Evolutionary conservation across 305 asterid species (phyloP).

Genomic region (Solanum hybrid): DNA sequence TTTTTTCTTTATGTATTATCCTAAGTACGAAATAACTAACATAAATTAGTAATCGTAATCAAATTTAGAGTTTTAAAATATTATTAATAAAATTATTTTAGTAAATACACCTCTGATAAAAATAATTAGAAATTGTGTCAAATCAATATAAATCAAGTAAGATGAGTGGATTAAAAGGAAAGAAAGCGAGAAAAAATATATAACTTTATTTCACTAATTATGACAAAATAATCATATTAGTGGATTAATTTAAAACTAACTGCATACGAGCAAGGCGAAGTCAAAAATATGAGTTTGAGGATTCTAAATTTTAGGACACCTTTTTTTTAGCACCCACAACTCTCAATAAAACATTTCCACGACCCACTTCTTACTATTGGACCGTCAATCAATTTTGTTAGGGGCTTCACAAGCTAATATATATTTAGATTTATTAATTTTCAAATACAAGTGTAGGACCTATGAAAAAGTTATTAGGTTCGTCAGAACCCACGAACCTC

Average conservation of each 20-base stretch:
- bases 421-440: too few relatives aligned
- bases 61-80: not conserved
- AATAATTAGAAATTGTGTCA: not conserved
- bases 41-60: not conserved
- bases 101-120: not conserved
- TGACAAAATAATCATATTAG: not conserved
- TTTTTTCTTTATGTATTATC: not conserved
- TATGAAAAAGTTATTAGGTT: too few relatives aligned
- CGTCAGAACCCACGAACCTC: too few relatives aligned
- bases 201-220: not conserved
- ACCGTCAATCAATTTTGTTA: not conserved
- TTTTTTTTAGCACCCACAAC: not conserved
- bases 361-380: not conserved
- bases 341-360: not conserved
- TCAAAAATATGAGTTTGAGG: not conserved
- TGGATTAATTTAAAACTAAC: not conserved
- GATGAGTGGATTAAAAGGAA: not conserved
- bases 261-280: not conserved
- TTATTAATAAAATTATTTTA: not conserved
- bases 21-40: not conserved
- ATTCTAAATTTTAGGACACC: not conserved
- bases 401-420: not conserved
- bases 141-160: not conserved
- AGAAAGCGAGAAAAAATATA: not conserved
- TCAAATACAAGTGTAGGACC: too few relatives aligned